These are phyloP conservation scores for Andrographis paniculata DNA, from an alignment of 305 asterid genomes.

Conservation along the genomic window DNA sequence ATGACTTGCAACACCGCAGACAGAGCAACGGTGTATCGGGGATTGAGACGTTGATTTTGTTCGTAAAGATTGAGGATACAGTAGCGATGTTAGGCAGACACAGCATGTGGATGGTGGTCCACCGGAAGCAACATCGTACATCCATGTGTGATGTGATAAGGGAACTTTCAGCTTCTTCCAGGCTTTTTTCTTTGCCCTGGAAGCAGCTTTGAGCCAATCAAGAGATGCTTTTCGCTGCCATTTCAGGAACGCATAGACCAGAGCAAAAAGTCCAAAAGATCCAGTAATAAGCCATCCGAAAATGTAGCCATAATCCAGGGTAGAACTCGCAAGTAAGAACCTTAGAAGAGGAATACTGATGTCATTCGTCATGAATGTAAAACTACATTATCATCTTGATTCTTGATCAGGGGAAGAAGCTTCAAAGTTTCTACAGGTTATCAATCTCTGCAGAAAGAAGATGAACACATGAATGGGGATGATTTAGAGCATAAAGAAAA, in stretches of 20 bases:
- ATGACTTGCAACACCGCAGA: constrained; percentile 76
- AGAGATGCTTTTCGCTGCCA: constrained; percentile 71
- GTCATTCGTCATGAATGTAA: constrained; percentile 44
- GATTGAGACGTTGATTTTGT: constrained; percentile 37
- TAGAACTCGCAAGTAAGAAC: constrained; percentile 36
- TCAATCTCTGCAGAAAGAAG: neutral
- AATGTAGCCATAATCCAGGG: constrained; percentile 40
- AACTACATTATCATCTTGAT: neutral
- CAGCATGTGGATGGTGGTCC: constrained; percentile 69
- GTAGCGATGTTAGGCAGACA: constrained; percentile 58
- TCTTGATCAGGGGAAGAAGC: neutral
- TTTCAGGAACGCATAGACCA: constrained; percentile 50
- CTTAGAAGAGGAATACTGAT: constrained; percentile 39
- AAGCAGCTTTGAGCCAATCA: constrained; percentile 86
- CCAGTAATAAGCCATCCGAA: constrained; percentile 65
- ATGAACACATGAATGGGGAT: neutral
- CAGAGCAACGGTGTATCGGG: constrained; percentile 53
- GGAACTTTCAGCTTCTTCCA: constrained; percentile 79
- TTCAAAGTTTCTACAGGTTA: neutral
- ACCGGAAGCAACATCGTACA: constrained; percentile 49
- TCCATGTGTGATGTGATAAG: constrained; percentile 66
- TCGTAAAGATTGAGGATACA: constrained; percentile 47
- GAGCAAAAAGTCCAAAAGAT: constrained; percentile 52
- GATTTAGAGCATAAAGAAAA: neutral
- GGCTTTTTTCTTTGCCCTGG: constrained; percentile 66